phyloP scores from a whole-genome alignment of 2,329 filamentous ascomycete species.

The Anthostomella pinea region DNA sequence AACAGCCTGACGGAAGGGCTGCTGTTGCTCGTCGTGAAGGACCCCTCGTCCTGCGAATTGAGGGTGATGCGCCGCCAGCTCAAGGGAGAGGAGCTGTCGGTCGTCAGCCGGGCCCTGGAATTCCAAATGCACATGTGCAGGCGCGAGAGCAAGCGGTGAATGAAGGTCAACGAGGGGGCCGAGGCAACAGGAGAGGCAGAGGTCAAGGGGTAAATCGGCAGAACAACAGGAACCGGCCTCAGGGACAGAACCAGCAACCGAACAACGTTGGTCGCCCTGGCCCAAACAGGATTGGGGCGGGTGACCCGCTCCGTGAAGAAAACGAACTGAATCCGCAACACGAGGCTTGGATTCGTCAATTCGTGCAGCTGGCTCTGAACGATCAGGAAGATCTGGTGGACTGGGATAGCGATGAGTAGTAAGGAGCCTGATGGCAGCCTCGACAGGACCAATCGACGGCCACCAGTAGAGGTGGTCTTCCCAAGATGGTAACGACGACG shows the following conservation, averaged over 20 bases:
- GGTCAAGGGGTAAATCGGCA: constrained; percentile 22
- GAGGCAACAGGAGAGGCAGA: constrained; percentile 30
- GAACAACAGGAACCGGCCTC: constrained; percentile 28
- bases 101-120: constrained; percentile 20
- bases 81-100: constrained; percentile 21
- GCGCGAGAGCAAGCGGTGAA: constrained; percentile 21
- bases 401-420: constrained; percentile 41
- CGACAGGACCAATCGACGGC: constrained; percentile 18
- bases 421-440: constrained; percentile 6
- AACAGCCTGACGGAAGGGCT: constrained; percentile 32
- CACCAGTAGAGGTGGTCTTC: constrained; percentile 20
- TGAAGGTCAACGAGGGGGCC: constrained; percentile 29
- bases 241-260: constrained; percentile 22
- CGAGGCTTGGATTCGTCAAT: constrained; percentile 52
- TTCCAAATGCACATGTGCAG: constrained; percentile 12
- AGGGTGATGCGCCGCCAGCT: constrained; percentile 34
- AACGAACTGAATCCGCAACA: constrained; percentile 44
- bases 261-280: constrained; percentile 20
- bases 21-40: constrained; percentile 53
- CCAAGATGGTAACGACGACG: constrained; percentile 20
- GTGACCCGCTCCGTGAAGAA: constrained; percentile 17
- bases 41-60: constrained; percentile 54
- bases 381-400: constrained; percentile 49
- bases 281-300: constrained; percentile 20
- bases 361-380: constrained; percentile 52